Evolutionary conservation across 2,329 filamentous ascomycete genomes (phyloP).

Genomic region (Colletotrichum australisinense): DNA sequence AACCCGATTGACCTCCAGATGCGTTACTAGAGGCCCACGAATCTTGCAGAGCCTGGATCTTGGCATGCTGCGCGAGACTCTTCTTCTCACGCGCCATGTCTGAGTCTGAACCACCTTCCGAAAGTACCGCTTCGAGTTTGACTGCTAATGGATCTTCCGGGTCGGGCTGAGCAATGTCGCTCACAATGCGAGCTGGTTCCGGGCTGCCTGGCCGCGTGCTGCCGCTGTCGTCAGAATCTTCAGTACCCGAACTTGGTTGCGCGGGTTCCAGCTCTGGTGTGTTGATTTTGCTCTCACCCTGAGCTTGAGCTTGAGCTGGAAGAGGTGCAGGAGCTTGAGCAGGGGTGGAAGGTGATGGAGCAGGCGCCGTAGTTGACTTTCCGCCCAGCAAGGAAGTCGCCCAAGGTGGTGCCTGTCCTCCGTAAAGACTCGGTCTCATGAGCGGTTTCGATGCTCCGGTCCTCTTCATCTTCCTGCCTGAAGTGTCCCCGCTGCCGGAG

Average conservation of each 20-base stretch:
- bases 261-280: background rate
- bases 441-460: conserved; percentile 16
- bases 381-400: conserved; percentile 13
- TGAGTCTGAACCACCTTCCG: background rate
- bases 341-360: background rate
- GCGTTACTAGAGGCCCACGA: conserved; percentile 42
- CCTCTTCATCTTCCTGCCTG: conserved; percentile 27
- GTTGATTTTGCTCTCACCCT: background rate
- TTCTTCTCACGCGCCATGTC: conserved; percentile 7
- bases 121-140: background rate
- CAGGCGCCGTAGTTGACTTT: background rate
- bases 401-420: conserved; percentile 18
- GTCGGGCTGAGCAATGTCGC: conserved; percentile 36
- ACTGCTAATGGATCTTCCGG: background rate
- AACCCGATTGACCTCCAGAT: background rate
- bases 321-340: too few relatives aligned
- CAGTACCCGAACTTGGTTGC: background rate
- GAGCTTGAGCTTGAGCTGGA: background rate
- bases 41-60: conserved; percentile 43
- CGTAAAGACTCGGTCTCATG: background rate
- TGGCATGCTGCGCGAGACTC: conserved; percentile 24
- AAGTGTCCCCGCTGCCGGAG: conserved; percentile 15
- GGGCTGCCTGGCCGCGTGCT: background rate
- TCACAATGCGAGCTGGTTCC: conserved; percentile 37
- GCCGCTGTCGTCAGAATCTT: background rate